Evolutionary conservation across 1,139 yeast species (phyloP), one percentile per base, ranked within the genome.

Genomic region (Kodamaea alishanica): DNA sequence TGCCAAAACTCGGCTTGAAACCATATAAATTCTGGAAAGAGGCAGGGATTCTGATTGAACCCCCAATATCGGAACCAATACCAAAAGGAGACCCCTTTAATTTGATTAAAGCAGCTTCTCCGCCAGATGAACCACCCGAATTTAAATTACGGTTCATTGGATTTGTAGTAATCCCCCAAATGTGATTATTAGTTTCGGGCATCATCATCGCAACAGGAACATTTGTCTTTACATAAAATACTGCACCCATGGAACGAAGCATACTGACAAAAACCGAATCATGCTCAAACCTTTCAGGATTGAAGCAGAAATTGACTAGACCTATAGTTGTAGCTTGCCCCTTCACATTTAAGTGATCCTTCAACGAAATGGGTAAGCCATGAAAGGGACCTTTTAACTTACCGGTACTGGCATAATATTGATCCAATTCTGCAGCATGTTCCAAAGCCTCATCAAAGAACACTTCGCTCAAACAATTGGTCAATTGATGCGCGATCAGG

Each of bases 61-160:
- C 83, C 3, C 81, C 83, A 41, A 78, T 78, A 46, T 77, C 83
- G 24, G 77, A 65, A 24, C 82, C 82, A 40, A 77, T 52, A 7
- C 81, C 81, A n/a, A 76, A 48, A 12, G 60, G 68, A 1, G 77
- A 71, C 22, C 79, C 70, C 33, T 56, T 55, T 39, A 61, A 53
- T 7, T 56, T 54, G 11, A 64, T 40, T 36, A 77, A 56, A 22
- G 69, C 64, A 24, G 65, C 65, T 41, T 64, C 70, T 12, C 69
- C 67, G 1, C 70, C 68, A 2, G 68, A 63, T 12, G 67, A 60
- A 0, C 70, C 70, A 9, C 70, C 71, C 7, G 68, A 51, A 29
- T 64, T 56, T 31, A 65, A 52, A 8, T 50, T 43, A 26, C 66
- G 46, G 40, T 64, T 65, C 43, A 55, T 43, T 1, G 71, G 69